Conservation (phyloP, 768 basidiomycete species). For the Psilocybe cubensis region DNA sequence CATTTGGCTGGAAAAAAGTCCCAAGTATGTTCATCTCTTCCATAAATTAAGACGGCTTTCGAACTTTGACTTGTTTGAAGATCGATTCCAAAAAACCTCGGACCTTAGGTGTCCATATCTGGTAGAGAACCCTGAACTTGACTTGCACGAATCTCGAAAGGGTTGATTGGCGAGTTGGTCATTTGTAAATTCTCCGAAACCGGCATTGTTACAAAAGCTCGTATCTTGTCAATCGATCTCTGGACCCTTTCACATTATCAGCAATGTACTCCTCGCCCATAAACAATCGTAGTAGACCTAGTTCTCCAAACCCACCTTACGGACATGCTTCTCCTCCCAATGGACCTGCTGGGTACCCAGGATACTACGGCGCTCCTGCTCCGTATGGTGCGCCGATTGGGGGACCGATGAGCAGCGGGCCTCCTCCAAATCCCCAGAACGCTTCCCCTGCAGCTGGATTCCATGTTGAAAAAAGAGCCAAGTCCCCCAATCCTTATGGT, state of each 20-base stretch:
- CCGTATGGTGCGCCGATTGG: conserved; percentile 11
- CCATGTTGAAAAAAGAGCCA: conserved; percentile 63
- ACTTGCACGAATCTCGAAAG: too few species aligned
- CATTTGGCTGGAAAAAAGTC: too few species aligned
- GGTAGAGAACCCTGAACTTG: too few species aligned
- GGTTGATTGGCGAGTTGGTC: too few species aligned
- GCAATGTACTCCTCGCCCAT: conserved; percentile 8
- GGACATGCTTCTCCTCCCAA: conserved; percentile 23
- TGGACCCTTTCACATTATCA: neutral
- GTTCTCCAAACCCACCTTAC: conserved; percentile 18
- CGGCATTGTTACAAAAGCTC: neutral
- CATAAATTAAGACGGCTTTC: too few species aligned
- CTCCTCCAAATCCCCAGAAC: conserved; percentile 26
- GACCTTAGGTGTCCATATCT: too few species aligned
- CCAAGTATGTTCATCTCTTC: too few species aligned
- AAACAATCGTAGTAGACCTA: conserved; percentile 8
- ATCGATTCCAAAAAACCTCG: too few species aligned
- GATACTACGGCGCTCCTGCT: conserved; percentile 4
- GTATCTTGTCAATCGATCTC: neutral
- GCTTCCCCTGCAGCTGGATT: conserved; percentile 42
- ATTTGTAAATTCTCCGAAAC: too few species aligned
- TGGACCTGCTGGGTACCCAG: neutral
- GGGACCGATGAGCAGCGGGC: conserved; percentile 22
- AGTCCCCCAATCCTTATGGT: conserved; percentile 35
- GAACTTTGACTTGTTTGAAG: too few species aligned